Base-by-base conservation (phyloP, 2,329 filamentous ascomycete genomes). In the Huntiella abstrusa region DNA sequence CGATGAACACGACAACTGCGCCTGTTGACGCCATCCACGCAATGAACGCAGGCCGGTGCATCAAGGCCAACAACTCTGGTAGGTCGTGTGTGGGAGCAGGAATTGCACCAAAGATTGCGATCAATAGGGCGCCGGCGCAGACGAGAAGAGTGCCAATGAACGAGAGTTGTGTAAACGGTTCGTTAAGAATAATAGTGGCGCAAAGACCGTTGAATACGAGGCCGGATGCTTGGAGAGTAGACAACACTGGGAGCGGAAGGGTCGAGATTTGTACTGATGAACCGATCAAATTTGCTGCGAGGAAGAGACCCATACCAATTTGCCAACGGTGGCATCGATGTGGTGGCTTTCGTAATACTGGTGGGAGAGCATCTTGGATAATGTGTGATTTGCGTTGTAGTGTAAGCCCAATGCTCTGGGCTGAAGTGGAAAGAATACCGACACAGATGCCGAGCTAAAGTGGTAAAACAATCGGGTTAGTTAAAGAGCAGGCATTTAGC, bases 191-290 rank as follows among this genome's bases (percentile, higher is more conserved):
- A 48, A 96, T 66, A 39, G 86, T 92, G 51, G 91, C 91, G 69
- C 92, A 94, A 61, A 96, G 85, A 48, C 88, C 94, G 67, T 98
- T 98, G 70, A 98, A 98, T 51, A 98, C 91, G 47, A 98, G 71
- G 39, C 91, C 91, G 3, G 88, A 93, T 13, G 88, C 88, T 65
- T 98, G 91, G 34, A 98, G 68, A 1, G 91, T 95, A 48, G 88
- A 96, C 33, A 98, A 73, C 4, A 98, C 86, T 15, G 91, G 91
- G 16, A 98, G 69, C 12, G 91, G 91, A 39, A 98, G 70, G 1
- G 88, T 95, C 28, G 91, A 95, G 59, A 98, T 96, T 64, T 98
- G 91, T 49, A 98, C 91, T 34, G 85, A 88, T 64, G 87, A 95
- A 50, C 91, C 91, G 47, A 96, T 71, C 47, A 98, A 71, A 60